Conservation (phyloP, 345 rosid genomes). For the Brassica juncea region DNA sequence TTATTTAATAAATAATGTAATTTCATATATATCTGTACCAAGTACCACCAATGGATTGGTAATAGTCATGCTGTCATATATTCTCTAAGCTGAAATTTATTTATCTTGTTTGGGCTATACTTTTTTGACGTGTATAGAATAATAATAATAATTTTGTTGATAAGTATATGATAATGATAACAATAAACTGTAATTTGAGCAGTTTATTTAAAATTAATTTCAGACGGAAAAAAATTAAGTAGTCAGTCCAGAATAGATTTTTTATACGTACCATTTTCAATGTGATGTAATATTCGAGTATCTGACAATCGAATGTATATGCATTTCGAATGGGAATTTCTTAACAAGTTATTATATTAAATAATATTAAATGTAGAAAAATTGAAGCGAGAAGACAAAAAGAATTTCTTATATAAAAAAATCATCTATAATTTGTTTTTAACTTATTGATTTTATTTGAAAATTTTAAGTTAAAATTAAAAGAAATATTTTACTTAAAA, state of each 20-base stretch:
- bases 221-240: neutral
- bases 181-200: neutral
- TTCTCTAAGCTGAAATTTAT: slow-evolving; percentile 11
- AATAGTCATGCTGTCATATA: slow-evolving; percentile 20
- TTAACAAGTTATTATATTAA: neutral
- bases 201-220: neutral
- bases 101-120: neutral
- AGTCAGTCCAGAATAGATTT: neutral
- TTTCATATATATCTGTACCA: neutral
- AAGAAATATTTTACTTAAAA: neutral
- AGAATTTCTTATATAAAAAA: neutral
- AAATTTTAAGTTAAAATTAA: neutral
- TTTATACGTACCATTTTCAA: neutral
- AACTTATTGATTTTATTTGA: neutral
- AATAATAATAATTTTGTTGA: neutral
- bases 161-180: neutral
- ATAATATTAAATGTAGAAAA: neutral
- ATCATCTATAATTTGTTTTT: neutral
- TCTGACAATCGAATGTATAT: neutral
- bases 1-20: neutral
- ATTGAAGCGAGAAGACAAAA: neutral
- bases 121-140: slow-evolving; percentile 10
- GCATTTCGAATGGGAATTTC: neutral
- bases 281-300: neutral
- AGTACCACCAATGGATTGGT: slow-evolving; percentile 28